Evolutionary conservation across 345 rosid genomes (phyloP).

Genomic region (Linum tenue): DNA sequence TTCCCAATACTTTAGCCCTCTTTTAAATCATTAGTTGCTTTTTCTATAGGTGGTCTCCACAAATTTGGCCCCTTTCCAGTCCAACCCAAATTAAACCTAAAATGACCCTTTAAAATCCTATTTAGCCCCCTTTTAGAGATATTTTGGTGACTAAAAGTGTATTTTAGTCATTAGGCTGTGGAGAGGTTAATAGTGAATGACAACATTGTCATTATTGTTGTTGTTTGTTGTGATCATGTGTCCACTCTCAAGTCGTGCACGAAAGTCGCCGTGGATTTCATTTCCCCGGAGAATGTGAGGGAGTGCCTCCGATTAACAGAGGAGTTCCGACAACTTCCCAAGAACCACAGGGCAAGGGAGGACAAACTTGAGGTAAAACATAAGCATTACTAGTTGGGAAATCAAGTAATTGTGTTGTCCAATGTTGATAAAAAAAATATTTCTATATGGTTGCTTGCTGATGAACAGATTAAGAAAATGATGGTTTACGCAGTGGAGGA

Average conservation of each 20-base stretch:
- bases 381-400: background rate
- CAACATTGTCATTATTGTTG: background rate
- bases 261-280: constrained; percentile 86
- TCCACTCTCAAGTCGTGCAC: constrained; percentile 58
- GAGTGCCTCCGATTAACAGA: constrained; percentile 73
- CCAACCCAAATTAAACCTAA: no score
- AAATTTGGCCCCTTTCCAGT: no score
- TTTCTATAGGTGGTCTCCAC: no score
- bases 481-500: constrained; percentile 45
- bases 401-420: background rate
- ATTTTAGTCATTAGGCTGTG: no score
- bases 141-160: no score
- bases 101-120: no score
- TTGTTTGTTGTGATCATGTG: constrained; percentile 2
- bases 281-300: constrained; percentile 69
- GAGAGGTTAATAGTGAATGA: no score
- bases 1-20: no score
- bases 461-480: constrained; percentile 74
- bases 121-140: no score
- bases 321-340: constrained; percentile 82
- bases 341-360: constrained; percentile 70
- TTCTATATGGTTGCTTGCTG: background rate
- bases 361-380: constrained; percentile 78
- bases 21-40: no score
- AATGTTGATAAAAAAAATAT: no score